These are phyloP conservation scores for Penicillium psychrosexuale DNA, from an alignment of 2,329 filamentous ascomycete species.

Conservation along the genomic window DNA sequence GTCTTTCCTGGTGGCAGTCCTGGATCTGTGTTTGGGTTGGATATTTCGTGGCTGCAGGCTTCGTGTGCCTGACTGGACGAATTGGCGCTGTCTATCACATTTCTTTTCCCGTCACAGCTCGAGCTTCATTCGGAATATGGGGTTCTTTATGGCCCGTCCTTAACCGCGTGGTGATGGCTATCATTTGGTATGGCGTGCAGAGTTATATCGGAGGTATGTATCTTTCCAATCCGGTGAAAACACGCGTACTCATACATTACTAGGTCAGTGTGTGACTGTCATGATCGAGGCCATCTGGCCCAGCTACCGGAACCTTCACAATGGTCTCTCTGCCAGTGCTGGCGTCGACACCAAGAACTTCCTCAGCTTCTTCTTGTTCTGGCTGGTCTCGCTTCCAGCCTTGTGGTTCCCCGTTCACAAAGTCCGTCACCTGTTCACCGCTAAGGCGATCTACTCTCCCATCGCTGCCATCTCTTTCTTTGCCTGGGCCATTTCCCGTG, in stretches of 20 bases:
- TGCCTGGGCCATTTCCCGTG: slow-evolving; percentile 79
- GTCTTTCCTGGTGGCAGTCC: slow-evolving; percentile 87
- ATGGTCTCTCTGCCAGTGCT: slow-evolving; percentile 61
- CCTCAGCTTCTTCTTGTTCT: slow-evolving; percentile 83
- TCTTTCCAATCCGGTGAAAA: not conserved
- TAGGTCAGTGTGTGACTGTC: slow-evolving; percentile 74
- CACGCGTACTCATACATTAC: not conserved
- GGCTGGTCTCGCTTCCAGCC: slow-evolving; percentile 73
- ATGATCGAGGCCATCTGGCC: slow-evolving; percentile 86
- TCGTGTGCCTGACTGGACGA: slow-evolving; percentile 74
- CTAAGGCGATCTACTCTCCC: slow-evolving; percentile 82
- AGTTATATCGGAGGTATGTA: slow-evolving; percentile 66
- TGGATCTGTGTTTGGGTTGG: slow-evolving; percentile 87
- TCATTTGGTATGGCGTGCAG: slow-evolving; percentile 78
- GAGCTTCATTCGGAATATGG: slow-evolving; percentile 84
- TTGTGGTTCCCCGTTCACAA: slow-evolving; percentile 89
- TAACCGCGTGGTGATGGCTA: slow-evolving; percentile 83
- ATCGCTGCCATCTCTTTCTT: slow-evolving; percentile 81
- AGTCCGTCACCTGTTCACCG: slow-evolving; percentile 84
- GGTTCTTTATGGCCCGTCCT: slow-evolving; percentile 85
- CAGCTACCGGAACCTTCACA: slow-evolving; percentile 58
- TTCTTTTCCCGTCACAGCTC: slow-evolving; percentile 75
- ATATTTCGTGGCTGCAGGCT: slow-evolving; percentile 71
- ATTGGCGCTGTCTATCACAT: slow-evolving; percentile 88
- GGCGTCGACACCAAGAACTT: slow-evolving; percentile 74